Evolutionary conservation across 2,329 filamentous ascomycete species (phyloP).

Genomic region (Cytospora piceae): DNA sequence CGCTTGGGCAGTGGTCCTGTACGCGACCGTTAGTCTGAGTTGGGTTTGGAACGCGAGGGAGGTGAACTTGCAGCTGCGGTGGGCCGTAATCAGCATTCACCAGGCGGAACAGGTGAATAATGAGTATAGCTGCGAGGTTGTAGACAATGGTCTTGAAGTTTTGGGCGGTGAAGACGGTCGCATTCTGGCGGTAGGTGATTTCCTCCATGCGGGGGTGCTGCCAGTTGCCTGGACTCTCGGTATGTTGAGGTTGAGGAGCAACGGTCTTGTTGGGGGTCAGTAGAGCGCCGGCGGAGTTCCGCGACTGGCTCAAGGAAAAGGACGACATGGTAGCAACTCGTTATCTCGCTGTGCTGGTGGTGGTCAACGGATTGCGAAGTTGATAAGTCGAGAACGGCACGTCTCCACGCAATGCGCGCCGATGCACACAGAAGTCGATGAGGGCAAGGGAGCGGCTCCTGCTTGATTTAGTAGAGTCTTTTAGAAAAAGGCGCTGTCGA

Average conservation of each 20-base stretch:
- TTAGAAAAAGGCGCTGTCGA: slow-evolving; percentile 8
- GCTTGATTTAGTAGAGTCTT: slow-evolving; percentile 16
- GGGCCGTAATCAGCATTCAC: slow-evolving; percentile 41
- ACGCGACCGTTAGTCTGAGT: slow-evolving; percentile 26
- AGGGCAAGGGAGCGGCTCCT: slow-evolving; percentile 19
- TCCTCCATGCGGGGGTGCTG: slow-evolving; percentile 86
- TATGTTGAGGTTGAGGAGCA: slow-evolving; percentile 37
- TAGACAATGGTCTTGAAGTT: slow-evolving; percentile 72
- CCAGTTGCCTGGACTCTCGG: slow-evolving; percentile 78
- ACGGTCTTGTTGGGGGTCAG: slow-evolving; percentile 35
- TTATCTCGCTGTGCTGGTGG: neutral
- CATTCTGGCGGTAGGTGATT: slow-evolving; percentile 79
- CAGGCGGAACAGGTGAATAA: slow-evolving; percentile 43
- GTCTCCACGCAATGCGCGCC: neutral
- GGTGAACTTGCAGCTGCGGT: slow-evolving; percentile 44
- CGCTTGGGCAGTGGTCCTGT: slow-evolving; percentile 40
- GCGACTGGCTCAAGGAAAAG: slow-evolving; percentile 30
- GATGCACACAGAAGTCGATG: neutral
- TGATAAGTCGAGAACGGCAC: neutral
- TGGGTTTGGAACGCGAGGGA: slow-evolving; percentile 18
- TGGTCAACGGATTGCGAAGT: slow-evolving; percentile 4
- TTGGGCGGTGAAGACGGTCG: slow-evolving; percentile 75
- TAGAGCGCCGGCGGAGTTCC: slow-evolving; percentile 18
- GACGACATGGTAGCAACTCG: slow-evolving; percentile 39
- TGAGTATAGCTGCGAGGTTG: slow-evolving; percentile 59